These are phyloP conservation scores for Phytophthora tentaculata DNA, from an alignment of 352 stramenopile species.

Conservation along the genomic window DNA sequence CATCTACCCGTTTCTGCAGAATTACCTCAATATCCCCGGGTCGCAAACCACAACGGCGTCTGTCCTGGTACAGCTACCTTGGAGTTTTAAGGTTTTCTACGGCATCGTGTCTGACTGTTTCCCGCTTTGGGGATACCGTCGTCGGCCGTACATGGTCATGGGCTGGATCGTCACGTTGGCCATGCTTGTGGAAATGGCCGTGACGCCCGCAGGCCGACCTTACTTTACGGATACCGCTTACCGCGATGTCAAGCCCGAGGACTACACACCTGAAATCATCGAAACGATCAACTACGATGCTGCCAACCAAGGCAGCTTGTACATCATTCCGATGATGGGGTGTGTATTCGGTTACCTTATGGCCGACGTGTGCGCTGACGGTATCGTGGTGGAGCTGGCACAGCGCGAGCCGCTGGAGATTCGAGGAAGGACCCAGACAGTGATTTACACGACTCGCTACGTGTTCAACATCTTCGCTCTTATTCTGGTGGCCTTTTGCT, in stretches of 20 bases:
- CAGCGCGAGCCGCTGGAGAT: slow-evolving; percentile 53
- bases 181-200: slow-evolving; percentile 53
- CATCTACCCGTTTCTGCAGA: slow-evolving; percentile 62
- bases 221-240: slow-evolving; percentile 48
- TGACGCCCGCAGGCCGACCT: slow-evolving; percentile 36
- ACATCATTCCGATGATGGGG: slow-evolving; percentile 55
- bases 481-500: slow-evolving; percentile 50
- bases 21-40: slow-evolving; percentile 64
- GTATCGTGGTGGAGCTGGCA: slow-evolving; percentile 54
- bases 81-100: slow-evolving; percentile 73
- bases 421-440: slow-evolving; percentile 54
- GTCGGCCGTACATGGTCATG: slow-evolving; percentile 64
- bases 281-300: slow-evolving; percentile 48
- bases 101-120: slow-evolving; percentile 71
- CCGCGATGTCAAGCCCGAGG: slow-evolving; percentile 43
- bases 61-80: slow-evolving; percentile 55
- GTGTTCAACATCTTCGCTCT: slow-evolving; percentile 44
- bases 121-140: slow-evolving; percentile 56
- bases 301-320: slow-evolving; percentile 38
- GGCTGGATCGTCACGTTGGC: slow-evolving; percentile 46
- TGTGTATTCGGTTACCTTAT: slow-evolving; percentile 56
- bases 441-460: slow-evolving; percentile 57
- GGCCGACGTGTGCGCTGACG: slow-evolving; percentile 54
- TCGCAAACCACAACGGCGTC: slow-evolving; percentile 48
- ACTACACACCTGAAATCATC: slow-evolving; percentile 51